phyloP scores from a whole-genome alignment of 139 green algal species.

The Chlorella sp. region DNA sequence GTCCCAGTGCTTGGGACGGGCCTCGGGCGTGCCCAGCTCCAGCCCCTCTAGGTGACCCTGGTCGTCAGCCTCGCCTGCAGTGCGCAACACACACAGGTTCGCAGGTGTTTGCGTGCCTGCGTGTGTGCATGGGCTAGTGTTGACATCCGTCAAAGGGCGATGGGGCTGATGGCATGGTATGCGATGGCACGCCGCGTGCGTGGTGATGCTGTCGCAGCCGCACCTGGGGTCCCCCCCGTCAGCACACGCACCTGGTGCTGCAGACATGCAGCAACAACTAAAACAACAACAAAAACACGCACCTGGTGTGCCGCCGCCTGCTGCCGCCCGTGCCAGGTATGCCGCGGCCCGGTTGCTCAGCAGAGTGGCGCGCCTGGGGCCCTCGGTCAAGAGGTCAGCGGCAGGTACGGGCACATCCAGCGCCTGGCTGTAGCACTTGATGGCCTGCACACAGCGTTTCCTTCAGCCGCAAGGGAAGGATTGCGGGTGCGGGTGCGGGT shows the following conservation, averaged over 20 bases:
- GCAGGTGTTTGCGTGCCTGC: background rate
- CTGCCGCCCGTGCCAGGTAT: slow-evolving; percentile 18
- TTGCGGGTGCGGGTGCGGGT: background rate
- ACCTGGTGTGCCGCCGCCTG: background rate
- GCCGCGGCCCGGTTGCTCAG: slow-evolving; percentile 26
- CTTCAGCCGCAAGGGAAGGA: background rate
- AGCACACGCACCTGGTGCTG: background rate
- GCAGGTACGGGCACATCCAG: slow-evolving; percentile 25
- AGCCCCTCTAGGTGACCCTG: slow-evolving; percentile 13
- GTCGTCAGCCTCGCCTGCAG: slow-evolving; percentile 16
- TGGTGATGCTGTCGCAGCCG: background rate
- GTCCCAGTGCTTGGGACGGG: slow-evolving; percentile 7
- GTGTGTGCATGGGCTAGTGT: no score
- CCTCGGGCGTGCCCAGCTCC: background rate
- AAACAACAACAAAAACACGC: background rate
- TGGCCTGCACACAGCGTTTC: slow-evolving; percentile 1
- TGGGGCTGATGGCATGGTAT: background rate
- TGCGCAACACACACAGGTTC: background rate
- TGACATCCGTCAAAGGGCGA: background rate
- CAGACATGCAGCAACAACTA: background rate
- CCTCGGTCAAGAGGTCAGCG: slow-evolving; percentile 17
- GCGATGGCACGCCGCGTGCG: background rate
- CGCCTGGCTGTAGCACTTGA: slow-evolving; percentile 15
- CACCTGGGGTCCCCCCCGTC: background rate
- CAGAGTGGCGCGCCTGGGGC: slow-evolving; percentile 6